phyloP scores from a whole-genome alignment of 257 asterid species.

The Solanum paucissectum region DNA sequence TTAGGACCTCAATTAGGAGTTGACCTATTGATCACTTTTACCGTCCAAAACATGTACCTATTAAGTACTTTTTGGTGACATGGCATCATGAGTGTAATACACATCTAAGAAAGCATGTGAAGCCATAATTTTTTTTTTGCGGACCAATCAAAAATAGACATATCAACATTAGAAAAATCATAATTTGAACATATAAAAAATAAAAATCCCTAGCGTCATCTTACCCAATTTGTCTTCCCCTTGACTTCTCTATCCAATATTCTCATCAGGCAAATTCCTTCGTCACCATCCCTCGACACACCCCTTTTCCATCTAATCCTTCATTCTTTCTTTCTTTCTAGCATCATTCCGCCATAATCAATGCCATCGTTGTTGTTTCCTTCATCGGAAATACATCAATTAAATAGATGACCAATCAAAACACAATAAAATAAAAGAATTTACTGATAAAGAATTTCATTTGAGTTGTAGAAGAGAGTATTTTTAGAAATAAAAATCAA shows the following conservation, averaged over 20 bases:
- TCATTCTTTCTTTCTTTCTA: not conserved
- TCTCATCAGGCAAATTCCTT: not conserved
- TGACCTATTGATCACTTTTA: not conserved
- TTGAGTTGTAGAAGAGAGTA: not conserved
- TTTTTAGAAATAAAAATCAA: not conserved
- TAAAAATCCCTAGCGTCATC: not conserved
- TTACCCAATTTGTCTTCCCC: not conserved
- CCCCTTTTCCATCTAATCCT: not conserved
- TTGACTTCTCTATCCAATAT: not conserved
- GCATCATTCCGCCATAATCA: too few species aligned
- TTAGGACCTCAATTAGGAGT: too few species aligned
- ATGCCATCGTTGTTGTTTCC: too few species aligned
- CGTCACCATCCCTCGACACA: not conserved
- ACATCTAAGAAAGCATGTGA: not conserved
- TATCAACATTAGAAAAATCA: not conserved
- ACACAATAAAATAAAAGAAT: not conserved
- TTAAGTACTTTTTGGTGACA: not conserved
- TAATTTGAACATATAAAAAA: not conserved
- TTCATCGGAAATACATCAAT: not conserved
- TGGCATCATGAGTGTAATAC: not conserved
- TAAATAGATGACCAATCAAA: too few species aligned
- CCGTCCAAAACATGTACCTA: not conserved
- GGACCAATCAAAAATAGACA: not conserved
- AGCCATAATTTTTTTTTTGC: not conserved
- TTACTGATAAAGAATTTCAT: not conserved